Evolutionary conservation across 768 basidiomycete genomes (phyloP).

Genomic region (Hortiboletus campestris): DNA sequence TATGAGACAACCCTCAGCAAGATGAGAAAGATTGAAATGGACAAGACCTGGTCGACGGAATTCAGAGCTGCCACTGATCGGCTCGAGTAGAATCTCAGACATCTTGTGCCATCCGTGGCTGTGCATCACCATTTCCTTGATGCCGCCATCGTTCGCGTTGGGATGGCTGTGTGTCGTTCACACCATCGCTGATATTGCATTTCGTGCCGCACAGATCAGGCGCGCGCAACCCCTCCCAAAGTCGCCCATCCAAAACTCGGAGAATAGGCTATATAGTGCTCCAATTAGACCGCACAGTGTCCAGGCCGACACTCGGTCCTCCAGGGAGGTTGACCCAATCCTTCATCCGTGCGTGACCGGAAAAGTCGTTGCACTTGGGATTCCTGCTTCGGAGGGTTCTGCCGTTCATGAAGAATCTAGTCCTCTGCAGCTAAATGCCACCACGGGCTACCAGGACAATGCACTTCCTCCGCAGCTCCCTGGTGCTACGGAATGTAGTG

Average conservation of each 20-base stretch:
- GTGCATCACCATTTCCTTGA: slow-evolving; percentile 23
- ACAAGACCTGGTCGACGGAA: background rate
- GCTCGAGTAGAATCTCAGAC: background rate
- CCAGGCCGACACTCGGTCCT: background rate
- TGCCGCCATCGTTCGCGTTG: slow-evolving; percentile 70
- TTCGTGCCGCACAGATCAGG: slow-evolving; percentile 61
- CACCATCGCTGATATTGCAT: slow-evolving; percentile 57
- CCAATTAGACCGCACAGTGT: background rate
- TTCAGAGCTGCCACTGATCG: background rate
- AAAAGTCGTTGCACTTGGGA: background rate
- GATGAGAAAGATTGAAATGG: background rate
- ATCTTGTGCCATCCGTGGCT: slow-evolving; percentile 5
- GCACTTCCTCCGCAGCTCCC: background rate
- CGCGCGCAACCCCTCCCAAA: slow-evolving; percentile 35
- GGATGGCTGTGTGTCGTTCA: slow-evolving; percentile 71
- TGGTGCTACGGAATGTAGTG: background rate
- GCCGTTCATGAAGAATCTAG: background rate
- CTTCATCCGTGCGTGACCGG: background rate
- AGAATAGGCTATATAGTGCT: background rate
- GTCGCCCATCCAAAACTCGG: background rate
- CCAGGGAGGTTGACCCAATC: background rate
- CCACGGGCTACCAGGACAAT: background rate
- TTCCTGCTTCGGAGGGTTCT: background rate
- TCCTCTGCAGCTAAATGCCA: background rate
- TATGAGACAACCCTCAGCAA: background rate